Evolutionary conservation across 2,329 filamentous ascomycete genomes (phyloP), one percentile per base, ranked within the genome.

Genomic region (Tolypocladium tundrense): DNA sequence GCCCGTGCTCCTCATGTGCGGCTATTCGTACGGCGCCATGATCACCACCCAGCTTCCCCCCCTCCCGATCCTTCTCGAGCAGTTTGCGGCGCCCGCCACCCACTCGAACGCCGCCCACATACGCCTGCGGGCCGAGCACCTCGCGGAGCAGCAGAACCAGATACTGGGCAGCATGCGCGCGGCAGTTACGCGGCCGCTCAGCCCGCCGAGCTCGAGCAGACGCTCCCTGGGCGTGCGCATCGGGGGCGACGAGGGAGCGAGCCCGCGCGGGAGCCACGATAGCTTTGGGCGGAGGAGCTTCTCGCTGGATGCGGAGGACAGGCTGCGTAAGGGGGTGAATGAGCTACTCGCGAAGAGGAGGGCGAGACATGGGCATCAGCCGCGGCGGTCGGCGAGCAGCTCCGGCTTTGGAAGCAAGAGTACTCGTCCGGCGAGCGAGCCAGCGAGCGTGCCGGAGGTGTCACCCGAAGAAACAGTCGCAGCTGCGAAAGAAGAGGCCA

Each of bases 21-120:
- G 92, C 14, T 97, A 97, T 70, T 96, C 91, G 0, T 97, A 97
- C 70, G 94, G 94, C 50, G 90, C 91, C 5, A 81, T 96, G 67
- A 83, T 97, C 43, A 85, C 90, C 2, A 85, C 82, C 0, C 84
- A 87, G 58, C 79, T 96, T 0, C 90, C 91, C 0, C 77, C 84
- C 0, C 72, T 87, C 41, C 69, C 76, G 13, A 71, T 77, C 0
- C 82, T 95, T 35, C 72, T 90, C 31, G 70, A 77, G 1, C 72
- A 80, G 1, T 91, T 94, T 63, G 67, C 73, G 9, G 69, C 73
- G 0, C 80, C 84, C 0, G 62, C 72, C 3, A 65, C 69, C n/a
- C 83, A 79, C 43, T 85, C 85, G 0, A 72, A 84, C 5, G 80
- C 85, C 0, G 80, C 85, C 16, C 87, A 91, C 64, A 88, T 96